Base-by-base conservation (phyloP, 2,329 filamentous ascomycete species). In the Daldinia sp. region DNA sequence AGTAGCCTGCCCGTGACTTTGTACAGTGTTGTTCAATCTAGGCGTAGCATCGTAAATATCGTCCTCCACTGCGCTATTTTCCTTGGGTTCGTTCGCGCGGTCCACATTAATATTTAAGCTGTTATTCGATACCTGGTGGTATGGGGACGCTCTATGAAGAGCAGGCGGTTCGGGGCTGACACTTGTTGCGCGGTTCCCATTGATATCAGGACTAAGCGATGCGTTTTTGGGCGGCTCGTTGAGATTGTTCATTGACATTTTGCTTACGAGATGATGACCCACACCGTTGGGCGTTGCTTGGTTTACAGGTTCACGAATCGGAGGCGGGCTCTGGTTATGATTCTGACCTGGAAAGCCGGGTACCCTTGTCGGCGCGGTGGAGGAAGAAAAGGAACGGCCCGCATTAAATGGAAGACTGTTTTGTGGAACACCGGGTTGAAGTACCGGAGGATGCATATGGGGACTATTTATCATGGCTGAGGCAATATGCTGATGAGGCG, bases 31-130 rank as follows among this genome's bases (percentile, higher is more conserved):
- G 30, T 69, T 48, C 1, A 73, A 46, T 6, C 76, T 60, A 1
- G 77, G 77, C 37, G 77, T 78, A 0, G 75, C 76, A 35, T 77
- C 73, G 46, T 79, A 78, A 6, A 78, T 75, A 33, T 78, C 77
- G 4, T 77, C 75, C 10, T 71, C 75, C 12, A 69, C 70, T 0
- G 13, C 48, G 1, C 70, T 63, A 18, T 66, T 54, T 6, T 30
- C 53, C n/a, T 26, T 56, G 15, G 63, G 59, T 7, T 68, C 68
- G 41, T 78, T 77, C 7, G 77, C 75, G 26, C 69, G 72, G 18
- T 74, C 73, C 10, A 77, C 66, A 20, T 76, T 76, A 23, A 77
- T 71, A 48, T 74, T 73, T 18, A 78, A 61, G 53, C 72, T 74
- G 7, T 65, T 70, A 30, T 69, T 74, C 3, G 77, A 77, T 10